Percentiles rank a stretch among this genome's conserved stretches.
Evolutionary conservation across 192 early-diverging fungal species (phyloP).

Genomic region (Linderina pennispora): DNA sequence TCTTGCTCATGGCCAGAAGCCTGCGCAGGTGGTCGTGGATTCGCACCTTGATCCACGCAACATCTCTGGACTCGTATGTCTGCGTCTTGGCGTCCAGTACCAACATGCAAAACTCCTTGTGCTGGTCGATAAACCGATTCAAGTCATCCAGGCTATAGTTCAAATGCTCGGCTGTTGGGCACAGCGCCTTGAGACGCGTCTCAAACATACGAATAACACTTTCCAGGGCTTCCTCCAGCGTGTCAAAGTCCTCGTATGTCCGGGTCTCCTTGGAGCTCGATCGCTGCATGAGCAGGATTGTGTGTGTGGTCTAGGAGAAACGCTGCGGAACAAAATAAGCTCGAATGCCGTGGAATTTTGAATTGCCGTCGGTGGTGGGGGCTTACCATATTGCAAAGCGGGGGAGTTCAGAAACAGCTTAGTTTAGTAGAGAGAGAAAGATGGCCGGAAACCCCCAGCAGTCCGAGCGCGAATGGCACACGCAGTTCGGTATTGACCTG

Average conservation of each 20-base stretch:
- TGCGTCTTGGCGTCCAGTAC: constrained; percentile 2
- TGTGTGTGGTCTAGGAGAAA: constrained; percentile 7
- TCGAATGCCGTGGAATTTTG: background rate
- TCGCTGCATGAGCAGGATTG: constrained; percentile 25
- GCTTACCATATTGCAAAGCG: no score
- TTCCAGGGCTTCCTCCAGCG: constrained; percentile 18
- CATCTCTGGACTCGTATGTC: constrained; percentile 6
- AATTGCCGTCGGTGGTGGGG: no score
- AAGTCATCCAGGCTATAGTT: constrained; percentile 40
- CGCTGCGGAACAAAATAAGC: background rate
- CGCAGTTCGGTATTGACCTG: no score
- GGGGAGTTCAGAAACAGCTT: no score
- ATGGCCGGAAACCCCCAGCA: no score
- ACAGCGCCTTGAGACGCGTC: constrained; percentile 17
- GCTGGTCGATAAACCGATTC: constrained; percentile 28
- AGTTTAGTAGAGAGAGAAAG: no score
- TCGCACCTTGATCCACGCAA: constrained; percentile 11
- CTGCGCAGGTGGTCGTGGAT: constrained; percentile 5
- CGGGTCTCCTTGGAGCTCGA: constrained; percentile 5
- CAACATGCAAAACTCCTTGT: constrained; percentile 20
- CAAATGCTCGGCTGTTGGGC: constrained; percentile 13
- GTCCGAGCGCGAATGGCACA: no score
- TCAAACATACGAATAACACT: constrained; percentile 29
- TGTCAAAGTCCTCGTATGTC: constrained; percentile 18
- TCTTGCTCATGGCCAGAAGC: background rate